These are phyloP conservation scores for Sanghuangporus sanghuang DNA, from an alignment of 1,284 basidiomycete species.

Conservation along the genomic window DNA sequence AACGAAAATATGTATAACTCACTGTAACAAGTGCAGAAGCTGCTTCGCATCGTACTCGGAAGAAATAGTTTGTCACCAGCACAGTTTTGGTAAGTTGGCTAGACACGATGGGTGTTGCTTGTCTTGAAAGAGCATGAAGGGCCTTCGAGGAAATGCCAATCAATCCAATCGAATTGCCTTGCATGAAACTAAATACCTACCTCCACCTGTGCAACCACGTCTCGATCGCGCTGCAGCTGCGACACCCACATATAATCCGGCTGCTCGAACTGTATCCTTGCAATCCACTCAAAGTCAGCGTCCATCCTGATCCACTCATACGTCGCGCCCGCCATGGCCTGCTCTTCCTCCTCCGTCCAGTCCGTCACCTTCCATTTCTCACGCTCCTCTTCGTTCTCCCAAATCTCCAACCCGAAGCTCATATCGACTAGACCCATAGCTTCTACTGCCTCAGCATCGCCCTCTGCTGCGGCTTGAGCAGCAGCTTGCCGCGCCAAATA, in stretches of 20 bases:
- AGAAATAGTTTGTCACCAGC: slow-evolving; percentile 94
- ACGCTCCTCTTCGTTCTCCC: slow-evolving; percentile 93
- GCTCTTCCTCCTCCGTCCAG: slow-evolving; percentile 97
- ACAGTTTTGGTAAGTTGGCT: slow-evolving; percentile 92
- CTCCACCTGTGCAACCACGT: slow-evolving; percentile 97
- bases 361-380: slow-evolving; percentile 95
- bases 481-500: slow-evolving; percentile 92
- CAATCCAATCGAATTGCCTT: not conserved
- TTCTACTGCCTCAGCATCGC: slow-evolving; percentile 85
- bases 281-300: slow-evolving; percentile 99
- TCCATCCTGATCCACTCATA: slow-evolving; percentile 99
- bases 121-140: slow-evolving; percentile 74
- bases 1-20: slow-evolving; percentile 29
- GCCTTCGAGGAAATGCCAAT: slow-evolving; percentile 48
- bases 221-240: slow-evolving; percentile 92
- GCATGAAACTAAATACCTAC: slow-evolving; percentile 39
- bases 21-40: slow-evolving; percentile 82
- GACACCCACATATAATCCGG: slow-evolving; percentile 99
- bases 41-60: slow-evolving; percentile 95
- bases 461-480: slow-evolving; percentile 88
- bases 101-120: slow-evolving; percentile 86
- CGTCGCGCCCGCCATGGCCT: slow-evolving; percentile 87
- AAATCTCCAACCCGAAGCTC: slow-evolving; percentile 92
- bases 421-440: slow-evolving; percentile 94
- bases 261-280: slow-evolving; percentile 88